phyloP scores from a whole-genome alignment of 202 grass and related monocot species.

The Carex arenaria region DNA sequence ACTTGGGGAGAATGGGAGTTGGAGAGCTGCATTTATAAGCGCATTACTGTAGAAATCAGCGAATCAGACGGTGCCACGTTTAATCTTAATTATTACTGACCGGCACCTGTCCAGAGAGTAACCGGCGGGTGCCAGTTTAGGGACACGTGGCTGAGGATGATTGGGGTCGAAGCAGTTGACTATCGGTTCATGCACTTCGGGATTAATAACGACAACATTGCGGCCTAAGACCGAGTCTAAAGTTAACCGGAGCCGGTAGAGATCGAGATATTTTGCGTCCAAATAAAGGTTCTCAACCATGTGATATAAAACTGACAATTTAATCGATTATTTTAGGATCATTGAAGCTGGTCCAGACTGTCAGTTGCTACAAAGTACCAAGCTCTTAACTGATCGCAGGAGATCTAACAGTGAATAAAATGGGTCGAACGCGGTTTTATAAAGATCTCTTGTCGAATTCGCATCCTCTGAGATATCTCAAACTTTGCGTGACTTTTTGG shows the following conservation, averaged over 20 bases:
- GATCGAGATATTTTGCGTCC: neutral
- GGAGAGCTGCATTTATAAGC: constrained; percentile 40
- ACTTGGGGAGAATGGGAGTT: constrained; percentile 2
- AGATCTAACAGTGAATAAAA: neutral
- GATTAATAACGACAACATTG: neutral
- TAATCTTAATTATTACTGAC: neutral
- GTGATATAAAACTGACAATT: neutral
- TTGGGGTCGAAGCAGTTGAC: constrained; percentile 42
- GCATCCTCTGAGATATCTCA: too few relatives aligned
- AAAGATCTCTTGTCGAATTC: neutral
- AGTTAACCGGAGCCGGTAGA: neutral
- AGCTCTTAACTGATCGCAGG: neutral
- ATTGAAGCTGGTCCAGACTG: neutral
- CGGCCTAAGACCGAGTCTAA: neutral
- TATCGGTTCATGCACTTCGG: constrained; percentile 21
- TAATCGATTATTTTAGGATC: too few relatives aligned
- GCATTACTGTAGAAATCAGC: neutral
- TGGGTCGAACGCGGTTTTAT: neutral
- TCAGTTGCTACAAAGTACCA: neutral
- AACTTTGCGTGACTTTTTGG: too few relatives aligned
- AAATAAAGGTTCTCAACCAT: neutral
- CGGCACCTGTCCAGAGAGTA: constrained; percentile 25
- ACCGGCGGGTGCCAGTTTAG: constrained; percentile 41
- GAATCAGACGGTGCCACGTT: constrained; percentile 30
- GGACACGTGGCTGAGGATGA: neutral